These are phyloP conservation scores for Saitozyma sp. DNA, from an alignment of 768 basidiomycete species.

Conservation along the genomic window DNA sequence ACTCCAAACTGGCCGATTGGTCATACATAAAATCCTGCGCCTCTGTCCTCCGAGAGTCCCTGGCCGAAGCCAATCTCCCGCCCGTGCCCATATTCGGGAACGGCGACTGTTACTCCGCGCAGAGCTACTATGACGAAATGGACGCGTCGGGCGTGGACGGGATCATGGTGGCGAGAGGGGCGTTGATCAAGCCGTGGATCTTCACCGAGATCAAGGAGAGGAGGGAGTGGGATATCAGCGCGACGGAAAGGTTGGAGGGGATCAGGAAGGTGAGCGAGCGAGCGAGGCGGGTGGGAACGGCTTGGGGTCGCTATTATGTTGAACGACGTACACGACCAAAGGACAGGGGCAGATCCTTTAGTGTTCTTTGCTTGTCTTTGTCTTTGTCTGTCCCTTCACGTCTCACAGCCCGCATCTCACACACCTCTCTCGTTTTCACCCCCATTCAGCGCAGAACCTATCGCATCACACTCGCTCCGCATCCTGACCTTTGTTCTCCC, in stretches of 20 bases:
- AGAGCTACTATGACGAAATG: constrained; percentile 41
- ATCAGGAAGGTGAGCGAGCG: constrained; percentile 64
- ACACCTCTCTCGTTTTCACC: too few species aligned
- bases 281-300: not conserved
- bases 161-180: constrained; percentile 91
- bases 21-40: constrained; percentile 87
- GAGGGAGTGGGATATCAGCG: constrained; percentile 89
- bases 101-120: constrained; percentile 88
- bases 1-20: constrained; percentile 91
- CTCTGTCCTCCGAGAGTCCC: constrained; percentile 64
- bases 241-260: constrained; percentile 76
- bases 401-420: too few species aligned
- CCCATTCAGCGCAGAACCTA: too few species aligned
- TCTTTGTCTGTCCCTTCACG: not conserved
- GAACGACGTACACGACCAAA: too few species aligned
- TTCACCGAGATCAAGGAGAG: constrained; percentile 93
- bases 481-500: too few species aligned
- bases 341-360: not conserved
- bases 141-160: constrained; percentile 85
- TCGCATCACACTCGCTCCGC: too few species aligned
- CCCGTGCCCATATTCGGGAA: constrained; percentile 95
- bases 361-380: not conserved
- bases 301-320: too few species aligned
- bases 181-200: constrained; percentile 79
- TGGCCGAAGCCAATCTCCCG: constrained; percentile 56